A percentile compares a stretch with the other conserved stretches of the same genome.
phyloP scores from a whole-genome alignment of 257 asterid genomes.

The Solanum gracilifrons region DNA sequence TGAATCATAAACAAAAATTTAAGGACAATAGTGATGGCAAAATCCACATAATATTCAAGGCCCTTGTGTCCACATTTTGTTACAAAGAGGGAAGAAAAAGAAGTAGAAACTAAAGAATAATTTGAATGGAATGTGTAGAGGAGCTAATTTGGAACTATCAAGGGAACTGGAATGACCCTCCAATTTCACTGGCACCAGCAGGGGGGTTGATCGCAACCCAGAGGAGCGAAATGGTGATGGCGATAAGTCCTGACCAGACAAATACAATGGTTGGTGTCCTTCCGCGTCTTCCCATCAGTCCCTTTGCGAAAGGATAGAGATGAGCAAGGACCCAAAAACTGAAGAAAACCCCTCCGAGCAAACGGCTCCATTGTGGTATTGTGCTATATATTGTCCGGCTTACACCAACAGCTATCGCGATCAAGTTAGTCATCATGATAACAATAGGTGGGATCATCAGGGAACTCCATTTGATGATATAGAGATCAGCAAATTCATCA shows the following conservation, averaged over 20 bases:
- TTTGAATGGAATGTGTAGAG: not conserved
- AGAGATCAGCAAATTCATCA: constrained; percentile 70
- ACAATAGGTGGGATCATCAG: constrained; percentile 67
- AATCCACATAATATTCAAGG: not conserved
- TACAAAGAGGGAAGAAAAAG: not conserved
- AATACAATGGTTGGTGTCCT: constrained; percentile 76
- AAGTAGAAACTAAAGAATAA: not conserved
- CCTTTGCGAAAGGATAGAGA: constrained; percentile 70
- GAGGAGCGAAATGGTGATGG: constrained; percentile 62
- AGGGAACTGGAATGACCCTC: constrained; percentile 86
- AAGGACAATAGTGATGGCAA: not conserved
- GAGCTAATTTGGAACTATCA: constrained; percentile 13
- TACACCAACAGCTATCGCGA: constrained; percentile 69
- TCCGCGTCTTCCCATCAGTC: constrained; percentile 77
- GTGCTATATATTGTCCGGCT: constrained; percentile 72
- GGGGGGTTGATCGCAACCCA: constrained; percentile 85
- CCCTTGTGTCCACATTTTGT: not conserved
- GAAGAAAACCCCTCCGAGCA: constrained; percentile 80
- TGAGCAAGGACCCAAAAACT: constrained; percentile 89
- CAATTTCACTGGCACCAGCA: constrained; percentile 36
- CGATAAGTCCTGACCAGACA: constrained; percentile 85
- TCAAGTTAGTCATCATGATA: constrained; percentile 64
- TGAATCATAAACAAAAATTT: not conserved
- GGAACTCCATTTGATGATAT: constrained; percentile 52
- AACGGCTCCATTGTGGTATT: constrained; percentile 83